Evolutionary conservation across 192 early-diverging fungal genomes (phyloP).

Genomic region (Globomyces pollinis-pini): DNA sequence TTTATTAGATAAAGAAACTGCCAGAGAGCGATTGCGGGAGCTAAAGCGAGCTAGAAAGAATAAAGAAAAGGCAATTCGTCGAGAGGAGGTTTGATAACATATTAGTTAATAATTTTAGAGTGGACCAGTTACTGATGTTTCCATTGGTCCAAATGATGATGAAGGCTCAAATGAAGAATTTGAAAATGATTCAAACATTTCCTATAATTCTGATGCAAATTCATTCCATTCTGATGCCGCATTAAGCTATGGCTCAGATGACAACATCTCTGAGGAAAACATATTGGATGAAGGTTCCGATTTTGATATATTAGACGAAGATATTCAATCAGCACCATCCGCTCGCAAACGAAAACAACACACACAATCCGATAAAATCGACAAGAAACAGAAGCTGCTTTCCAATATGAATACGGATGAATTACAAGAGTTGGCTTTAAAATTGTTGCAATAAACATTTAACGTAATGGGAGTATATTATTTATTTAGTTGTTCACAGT

Average conservation of each 20-base stretch:
- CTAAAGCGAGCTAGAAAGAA: slow-evolving; percentile 41
- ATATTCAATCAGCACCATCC: background rate
- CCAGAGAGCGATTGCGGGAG: slow-evolving; percentile 63
- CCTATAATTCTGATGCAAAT: background rate
- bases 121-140: background rate
- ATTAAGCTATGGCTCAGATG: background rate
- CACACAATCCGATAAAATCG: background rate
- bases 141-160: background rate
- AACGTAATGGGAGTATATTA: too few species aligned
- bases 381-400: background rate
- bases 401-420: background rate
- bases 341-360: background rate
- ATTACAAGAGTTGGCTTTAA: background rate
- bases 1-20: slow-evolving; percentile 63
- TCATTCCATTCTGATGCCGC: background rate
- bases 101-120: slow-evolving; percentile 1
- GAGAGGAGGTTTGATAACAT: slow-evolving; percentile 14
- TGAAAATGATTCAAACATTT: background rate
- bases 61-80: slow-evolving; percentile 2
- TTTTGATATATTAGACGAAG: background rate
- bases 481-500: too few species aligned
- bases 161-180: background rate
- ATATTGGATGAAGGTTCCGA: background rate
- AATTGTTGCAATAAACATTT: slow-evolving; percentile 3
- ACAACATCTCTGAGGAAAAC: background rate